Percentiles rank a stretch among this genome's conserved stretches.
These are phyloP conservation scores for Pontederia crassipes DNA, from an alignment of 176 grass and related monocot genomes.

Conservation along the genomic window DNA sequence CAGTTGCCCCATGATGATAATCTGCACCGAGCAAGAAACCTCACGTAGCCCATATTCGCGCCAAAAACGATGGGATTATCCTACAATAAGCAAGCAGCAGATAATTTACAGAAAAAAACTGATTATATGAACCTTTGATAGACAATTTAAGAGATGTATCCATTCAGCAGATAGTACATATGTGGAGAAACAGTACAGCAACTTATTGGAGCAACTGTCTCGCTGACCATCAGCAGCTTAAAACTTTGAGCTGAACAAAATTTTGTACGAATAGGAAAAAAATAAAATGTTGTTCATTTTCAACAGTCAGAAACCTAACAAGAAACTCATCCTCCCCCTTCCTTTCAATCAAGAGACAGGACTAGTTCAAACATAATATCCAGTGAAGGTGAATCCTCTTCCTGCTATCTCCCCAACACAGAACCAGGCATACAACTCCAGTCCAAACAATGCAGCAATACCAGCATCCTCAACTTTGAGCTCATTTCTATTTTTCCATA, in stretches of 20 bases:
- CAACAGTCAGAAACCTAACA: neutral
- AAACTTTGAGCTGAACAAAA: constrained; percentile 42
- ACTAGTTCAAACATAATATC: constrained; percentile 57
- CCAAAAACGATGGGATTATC: too few species aligned
- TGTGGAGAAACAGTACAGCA: constrained; percentile 11
- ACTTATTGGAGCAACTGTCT: constrained; percentile 60
- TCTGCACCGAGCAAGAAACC: too few species aligned
- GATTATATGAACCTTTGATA: neutral
- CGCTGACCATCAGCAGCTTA: constrained; percentile 39
- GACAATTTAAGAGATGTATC: too few species aligned
- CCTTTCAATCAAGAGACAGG: neutral
- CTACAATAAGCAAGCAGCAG: too few species aligned
- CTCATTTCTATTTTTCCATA: constrained; percentile 45
- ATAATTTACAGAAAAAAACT: neutral
- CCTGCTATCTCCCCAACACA: constrained; percentile 65
- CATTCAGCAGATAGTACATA: neutral
- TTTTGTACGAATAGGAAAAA: constrained; percentile 24
- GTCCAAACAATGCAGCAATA: constrained; percentile 67
- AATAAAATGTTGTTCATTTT: constrained; percentile 9
- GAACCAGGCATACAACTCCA: constrained; percentile 75
- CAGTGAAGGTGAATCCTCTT: constrained; percentile 76
- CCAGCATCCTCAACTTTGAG: constrained; percentile 63
- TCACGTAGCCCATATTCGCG: too few species aligned
- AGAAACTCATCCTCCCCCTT: neutral
- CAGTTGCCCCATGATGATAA: too few species aligned